These are phyloP conservation scores for Penicillium riverlandense DNA, from an alignment of 495 filamentous ascomycete species.

Conservation along the genomic window DNA sequence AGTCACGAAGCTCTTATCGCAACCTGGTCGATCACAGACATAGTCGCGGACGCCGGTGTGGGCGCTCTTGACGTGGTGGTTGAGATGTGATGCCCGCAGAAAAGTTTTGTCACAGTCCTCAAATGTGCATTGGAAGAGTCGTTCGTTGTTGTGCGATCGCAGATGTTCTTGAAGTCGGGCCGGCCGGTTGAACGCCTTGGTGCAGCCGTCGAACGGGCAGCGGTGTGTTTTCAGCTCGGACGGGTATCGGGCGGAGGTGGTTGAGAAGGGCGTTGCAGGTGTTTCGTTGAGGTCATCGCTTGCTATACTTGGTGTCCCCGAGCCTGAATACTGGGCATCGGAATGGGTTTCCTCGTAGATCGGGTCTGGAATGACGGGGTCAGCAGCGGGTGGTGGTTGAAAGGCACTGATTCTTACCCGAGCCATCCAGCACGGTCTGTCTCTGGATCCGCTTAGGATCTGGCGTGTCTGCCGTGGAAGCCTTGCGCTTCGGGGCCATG, in stretches of 20 bases:
- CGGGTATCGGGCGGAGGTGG: slow-evolving; percentile 48
- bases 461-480: slow-evolving; percentile 11
- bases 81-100: slow-evolving; percentile 70
- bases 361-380: slow-evolving; percentile 18
- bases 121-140: slow-evolving; percentile 62
- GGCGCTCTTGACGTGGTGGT: slow-evolving; percentile 72
- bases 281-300: slow-evolving; percentile 39
- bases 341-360: slow-evolving; percentile 37
- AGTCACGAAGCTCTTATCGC: slow-evolving; percentile 74
- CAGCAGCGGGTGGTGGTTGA: not conserved
- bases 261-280: slow-evolving; percentile 45
- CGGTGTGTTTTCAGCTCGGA: slow-evolving; percentile 66
- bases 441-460: slow-evolving; percentile 23
- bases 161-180: slow-evolving; percentile 72
- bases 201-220: slow-evolving; percentile 64
- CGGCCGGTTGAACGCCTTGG: slow-evolving; percentile 81
- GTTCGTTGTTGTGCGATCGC: slow-evolving; percentile 71
- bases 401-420: slow-evolving; percentile 15
- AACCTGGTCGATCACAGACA: slow-evolving; percentile 61
- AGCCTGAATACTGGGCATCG: slow-evolving; percentile 28
- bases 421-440: slow-evolving; percentile 15
- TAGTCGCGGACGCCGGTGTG: slow-evolving; percentile 68
- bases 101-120: slow-evolving; percentile 73
- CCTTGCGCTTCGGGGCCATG: slow-evolving; percentile 27
- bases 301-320: slow-evolving; percentile 18